phyloP scores from a whole-genome alignment of 495 filamentous ascomycete genomes.

The Friedmanniomyces endolithicus region DNA sequence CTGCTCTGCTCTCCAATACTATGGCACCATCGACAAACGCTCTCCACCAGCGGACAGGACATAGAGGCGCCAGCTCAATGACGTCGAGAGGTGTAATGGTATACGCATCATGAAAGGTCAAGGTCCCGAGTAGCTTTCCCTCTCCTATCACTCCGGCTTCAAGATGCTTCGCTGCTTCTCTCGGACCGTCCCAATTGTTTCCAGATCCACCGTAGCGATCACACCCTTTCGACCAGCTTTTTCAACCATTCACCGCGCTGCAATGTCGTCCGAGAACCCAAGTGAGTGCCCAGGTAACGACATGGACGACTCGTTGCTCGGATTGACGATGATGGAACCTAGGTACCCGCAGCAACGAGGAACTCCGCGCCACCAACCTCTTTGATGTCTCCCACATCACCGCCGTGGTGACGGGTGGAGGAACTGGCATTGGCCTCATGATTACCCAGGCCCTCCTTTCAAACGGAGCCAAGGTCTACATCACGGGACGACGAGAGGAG shows the following conservation, averaged over 20 bases:
- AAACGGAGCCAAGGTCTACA: constrained; percentile 58
- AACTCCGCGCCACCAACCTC: constrained; percentile 24
- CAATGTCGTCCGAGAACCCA: constrained; percentile 10
- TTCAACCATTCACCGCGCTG: constrained; percentile 1
- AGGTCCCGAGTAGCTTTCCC: background rate
- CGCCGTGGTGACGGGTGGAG: constrained; percentile 29
- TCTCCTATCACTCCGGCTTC: background rate
- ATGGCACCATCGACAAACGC: no score
- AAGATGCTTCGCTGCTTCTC: constrained; percentile 13
- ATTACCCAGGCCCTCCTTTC: constrained; percentile 64
- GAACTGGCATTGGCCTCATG: constrained; percentile 52
- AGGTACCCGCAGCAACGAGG: constrained; percentile 22
- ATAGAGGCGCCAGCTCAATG: background rate
- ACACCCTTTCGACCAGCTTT: background rate
- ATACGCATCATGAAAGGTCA: background rate
- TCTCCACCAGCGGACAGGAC: no score
- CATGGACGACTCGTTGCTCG: background rate
- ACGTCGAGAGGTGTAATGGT: background rate
- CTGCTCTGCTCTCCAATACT: no score
- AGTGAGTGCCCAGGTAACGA: background rate
- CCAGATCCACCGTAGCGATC: background rate
- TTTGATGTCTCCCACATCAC: constrained; percentile 30
- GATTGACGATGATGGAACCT: background rate
- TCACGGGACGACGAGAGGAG: constrained; percentile 26
- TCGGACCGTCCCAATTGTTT: background rate